phyloP scores from a whole-genome alignment of 2,329 filamentous ascomycete genomes.

The Colletotrichum simmondsii region DNA sequence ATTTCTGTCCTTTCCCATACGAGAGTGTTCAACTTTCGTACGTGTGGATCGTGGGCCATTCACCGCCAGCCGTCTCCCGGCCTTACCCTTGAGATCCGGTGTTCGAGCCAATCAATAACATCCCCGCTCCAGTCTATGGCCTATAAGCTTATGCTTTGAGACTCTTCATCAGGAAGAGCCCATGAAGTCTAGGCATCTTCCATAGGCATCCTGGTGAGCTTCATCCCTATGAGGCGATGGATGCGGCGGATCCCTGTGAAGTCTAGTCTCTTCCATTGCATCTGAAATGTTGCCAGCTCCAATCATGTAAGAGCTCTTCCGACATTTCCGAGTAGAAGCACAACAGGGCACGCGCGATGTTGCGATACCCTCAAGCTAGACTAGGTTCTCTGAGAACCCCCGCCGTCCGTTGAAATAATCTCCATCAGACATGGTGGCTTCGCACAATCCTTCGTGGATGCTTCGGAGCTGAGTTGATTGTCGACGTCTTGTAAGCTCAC shows the following conservation, averaged over 20 bases:
- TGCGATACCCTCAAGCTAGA: neutral
- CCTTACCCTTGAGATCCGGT: neutral
- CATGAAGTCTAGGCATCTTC: neutral
- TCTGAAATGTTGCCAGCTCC: neutral
- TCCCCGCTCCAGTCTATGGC: neutral
- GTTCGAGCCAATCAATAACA: neutral
- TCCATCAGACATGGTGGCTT: neutral
- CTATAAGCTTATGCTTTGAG: neutral
- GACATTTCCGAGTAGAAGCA: neutral
- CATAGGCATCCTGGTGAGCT: neutral
- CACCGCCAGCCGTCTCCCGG: neutral
- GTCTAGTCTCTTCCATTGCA: neutral
- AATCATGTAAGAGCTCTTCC: neutral
- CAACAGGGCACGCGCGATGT: neutral
- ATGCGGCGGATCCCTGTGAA: neutral
- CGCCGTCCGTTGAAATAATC: neutral
- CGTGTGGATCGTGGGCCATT: neutral
- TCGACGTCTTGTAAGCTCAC: neutral
- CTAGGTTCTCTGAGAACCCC: neutral
- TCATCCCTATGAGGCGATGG: slow-evolving; percentile 4
- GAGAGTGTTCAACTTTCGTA: neutral
- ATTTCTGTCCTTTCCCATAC: neutral
- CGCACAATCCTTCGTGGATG: neutral
- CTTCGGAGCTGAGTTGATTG: neutral
- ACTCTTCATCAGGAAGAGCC: neutral